A percentile compares a stretch with the other conserved stretches of the same genome.
Conservation (phyloP, 345 rosid species). For the Diplotaxis tenuifolia region DNA sequence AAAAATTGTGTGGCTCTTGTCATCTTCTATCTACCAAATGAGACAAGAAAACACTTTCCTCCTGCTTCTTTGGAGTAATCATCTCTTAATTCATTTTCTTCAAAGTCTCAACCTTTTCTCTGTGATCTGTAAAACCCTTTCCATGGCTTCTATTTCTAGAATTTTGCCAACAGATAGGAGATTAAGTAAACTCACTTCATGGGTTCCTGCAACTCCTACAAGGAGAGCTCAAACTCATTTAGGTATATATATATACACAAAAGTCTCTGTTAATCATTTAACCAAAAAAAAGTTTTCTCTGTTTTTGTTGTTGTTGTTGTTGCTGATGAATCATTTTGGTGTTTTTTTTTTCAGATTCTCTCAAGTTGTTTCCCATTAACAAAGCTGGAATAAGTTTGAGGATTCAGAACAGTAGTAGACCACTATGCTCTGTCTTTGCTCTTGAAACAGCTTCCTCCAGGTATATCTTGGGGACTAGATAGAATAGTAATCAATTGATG, state of each 20-base stretch:
- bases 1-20: conserved; percentile 31
- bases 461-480: conserved; percentile 30
- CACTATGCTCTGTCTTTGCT: conserved; percentile 39
- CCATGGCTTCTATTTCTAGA: conserved; percentile 75
- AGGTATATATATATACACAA: conserved; percentile 47
- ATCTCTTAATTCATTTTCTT: not conserved
- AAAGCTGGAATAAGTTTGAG: conserved; percentile 39
- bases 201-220: conserved; percentile 28
- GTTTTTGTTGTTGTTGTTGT: too few species aligned
- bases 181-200: conserved; percentile 33
- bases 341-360: conserved; percentile 42
- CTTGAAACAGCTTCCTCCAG: conserved; percentile 47
- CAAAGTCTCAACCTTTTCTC: not conserved
- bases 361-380: conserved; percentile 34
- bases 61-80: conserved; percentile 26
- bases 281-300: too few species aligned
- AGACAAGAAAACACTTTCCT: conserved; percentile 25
- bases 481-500: not conserved
- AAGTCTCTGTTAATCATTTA: too few species aligned
- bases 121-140: conserved; percentile 7
- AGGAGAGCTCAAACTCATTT: conserved; percentile 40
- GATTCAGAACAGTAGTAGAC: conserved; percentile 34
- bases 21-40: not conserved
- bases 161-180: conserved; percentile 49
- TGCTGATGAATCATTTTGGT: not conserved